phyloP scores from a whole-genome alignment of 371 early-diverging fungal genomes.

The Apophysomyces trapeziformis region DNA sequence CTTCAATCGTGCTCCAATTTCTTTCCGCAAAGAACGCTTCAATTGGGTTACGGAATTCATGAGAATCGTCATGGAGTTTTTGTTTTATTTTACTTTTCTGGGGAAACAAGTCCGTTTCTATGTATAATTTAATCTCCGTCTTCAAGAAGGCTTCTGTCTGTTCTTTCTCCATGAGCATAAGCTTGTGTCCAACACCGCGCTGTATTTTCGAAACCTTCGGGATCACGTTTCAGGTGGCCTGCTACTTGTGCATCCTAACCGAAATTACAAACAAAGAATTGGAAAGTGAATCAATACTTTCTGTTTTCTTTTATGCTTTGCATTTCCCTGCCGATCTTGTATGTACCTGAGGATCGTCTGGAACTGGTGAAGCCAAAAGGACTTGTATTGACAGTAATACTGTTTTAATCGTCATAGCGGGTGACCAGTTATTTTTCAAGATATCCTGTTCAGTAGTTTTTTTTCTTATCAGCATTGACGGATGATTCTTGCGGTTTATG shows the following conservation, averaged over 20 bases:
- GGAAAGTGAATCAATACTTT: no score
- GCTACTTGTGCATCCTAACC: constrained; percentile 1
- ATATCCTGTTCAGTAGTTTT: neutral
- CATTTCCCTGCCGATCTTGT: no score
- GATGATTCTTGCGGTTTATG: no score
- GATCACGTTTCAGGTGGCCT: neutral
- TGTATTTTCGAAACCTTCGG: neutral
- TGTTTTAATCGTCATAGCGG: constrained; percentile 4
- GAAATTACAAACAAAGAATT: neutral
- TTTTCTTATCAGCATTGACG: no score
- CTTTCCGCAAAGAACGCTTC: constrained; percentile 25
- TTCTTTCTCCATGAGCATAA: constrained; percentile 4
- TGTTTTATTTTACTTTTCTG: no score
- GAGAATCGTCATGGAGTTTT: no score
- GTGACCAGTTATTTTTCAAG: constrained; percentile 5
- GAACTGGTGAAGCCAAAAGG: constrained; percentile 1
- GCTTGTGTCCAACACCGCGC: neutral
- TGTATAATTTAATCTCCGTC: constrained; percentile 1
- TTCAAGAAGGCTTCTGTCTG: neutral
- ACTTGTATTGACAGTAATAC: neutral
- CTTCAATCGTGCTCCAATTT: constrained; percentile 3
- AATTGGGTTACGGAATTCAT: neutral
- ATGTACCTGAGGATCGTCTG: constrained; percentile 1
- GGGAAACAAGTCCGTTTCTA: neutral
- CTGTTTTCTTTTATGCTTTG: no score